Conservation (phyloP, 2,329 filamentous ascomycete genomes). For the Phyllosticta citriasiana region DNA sequence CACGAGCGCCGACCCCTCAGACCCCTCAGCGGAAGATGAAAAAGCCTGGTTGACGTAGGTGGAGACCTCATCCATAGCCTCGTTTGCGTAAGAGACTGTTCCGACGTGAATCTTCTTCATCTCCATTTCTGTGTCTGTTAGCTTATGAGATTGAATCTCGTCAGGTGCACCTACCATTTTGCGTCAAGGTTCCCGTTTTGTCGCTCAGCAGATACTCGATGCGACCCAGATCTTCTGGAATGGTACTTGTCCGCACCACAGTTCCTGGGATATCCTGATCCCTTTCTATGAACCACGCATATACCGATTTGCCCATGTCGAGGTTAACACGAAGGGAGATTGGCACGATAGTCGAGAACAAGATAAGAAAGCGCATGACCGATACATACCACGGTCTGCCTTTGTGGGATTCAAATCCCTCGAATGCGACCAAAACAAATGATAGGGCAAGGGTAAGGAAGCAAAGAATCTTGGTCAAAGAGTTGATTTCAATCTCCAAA, state of each 20-base stretch:
- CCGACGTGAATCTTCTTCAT: slow-evolving; percentile 98
- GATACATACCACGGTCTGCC: slow-evolving; percentile 82
- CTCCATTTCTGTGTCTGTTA: slow-evolving; percentile 63
- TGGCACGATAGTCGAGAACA: slow-evolving; percentile 98
- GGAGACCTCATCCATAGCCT: slow-evolving; percentile 95
- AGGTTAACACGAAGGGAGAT: slow-evolving; percentile 94
- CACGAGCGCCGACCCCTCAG: slow-evolving; percentile 41
- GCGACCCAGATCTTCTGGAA: slow-evolving; percentile 88
- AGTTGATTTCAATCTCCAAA: slow-evolving; percentile 93
- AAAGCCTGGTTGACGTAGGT: slow-evolving; percentile 83
- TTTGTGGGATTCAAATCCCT: slow-evolving; percentile 62
- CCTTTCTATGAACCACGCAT: slow-evolving; percentile 88
- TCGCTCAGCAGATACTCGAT: slow-evolving; percentile 96
- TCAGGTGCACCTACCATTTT: slow-evolving; percentile 52
- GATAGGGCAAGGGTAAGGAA: slow-evolving; percentile 78
- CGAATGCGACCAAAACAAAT: slow-evolving; percentile 74
- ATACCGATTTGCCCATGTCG: slow-evolving; percentile 93
- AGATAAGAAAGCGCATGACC: slow-evolving; percentile 93
- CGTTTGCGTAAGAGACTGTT: slow-evolving; percentile 94
- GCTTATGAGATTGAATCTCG: not conserved
- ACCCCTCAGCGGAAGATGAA: slow-evolving; percentile 19
- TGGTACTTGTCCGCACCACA: slow-evolving; percentile 91
- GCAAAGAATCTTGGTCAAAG: slow-evolving; percentile 90
- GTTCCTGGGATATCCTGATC: slow-evolving; percentile 85
- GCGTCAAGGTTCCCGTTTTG: slow-evolving; percentile 95